Evolutionary conservation across 495 filamentous ascomycete genomes (phyloP), one percentile per base, ranked within the genome.

Genomic region (Tuber melanosporum): DNA sequence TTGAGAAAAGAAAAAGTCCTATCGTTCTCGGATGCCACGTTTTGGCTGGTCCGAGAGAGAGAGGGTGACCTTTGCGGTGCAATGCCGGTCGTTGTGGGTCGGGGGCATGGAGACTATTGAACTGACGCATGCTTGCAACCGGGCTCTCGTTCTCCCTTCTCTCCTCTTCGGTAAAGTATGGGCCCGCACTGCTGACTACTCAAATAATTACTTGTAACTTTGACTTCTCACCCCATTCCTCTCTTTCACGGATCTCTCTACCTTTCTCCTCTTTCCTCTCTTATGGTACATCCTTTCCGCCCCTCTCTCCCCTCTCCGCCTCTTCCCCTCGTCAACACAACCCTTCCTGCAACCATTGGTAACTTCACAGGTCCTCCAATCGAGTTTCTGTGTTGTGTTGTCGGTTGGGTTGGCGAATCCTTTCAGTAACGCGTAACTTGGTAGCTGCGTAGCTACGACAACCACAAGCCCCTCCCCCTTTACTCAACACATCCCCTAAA

Each of bases 361-460:
- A 62, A 72, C 71, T 43, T 44, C 72, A 57, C 43, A 45, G 71
- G 77, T 57, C 32, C 76, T 70, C 73, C 69, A 20, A 52, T 73
- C 73, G 49, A 62, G 72, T 72, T 69, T 32, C 71, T 43, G 71
- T 43, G 71, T 46, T 73, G 47, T 78, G 77, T 76, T 79, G 72
- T 80, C 76, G 78, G 62, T 77, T 73, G 78, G 73, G 78, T 76
- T 79, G 72, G 75, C 71, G 78, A 72, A 74, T 73, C 73, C 73
- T 73, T 79, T 80, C 77, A 76, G 77, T 74, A 80, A 80, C 78
- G 57, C 57, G 57, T 66, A 66, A 66, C 57, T 66, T 66, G 15
- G 52, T 52, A n/a, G 57, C 57, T 62, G 57, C 57, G n/a, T 66
- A 66, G 57, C 26, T 66, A 66, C 26, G 57, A 66, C 57, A 66